Evolutionary conservation across 257 asterid species (phyloP), one percentile per base, ranked within the genome.

Genomic region (Sherardia arvensis): DNA sequence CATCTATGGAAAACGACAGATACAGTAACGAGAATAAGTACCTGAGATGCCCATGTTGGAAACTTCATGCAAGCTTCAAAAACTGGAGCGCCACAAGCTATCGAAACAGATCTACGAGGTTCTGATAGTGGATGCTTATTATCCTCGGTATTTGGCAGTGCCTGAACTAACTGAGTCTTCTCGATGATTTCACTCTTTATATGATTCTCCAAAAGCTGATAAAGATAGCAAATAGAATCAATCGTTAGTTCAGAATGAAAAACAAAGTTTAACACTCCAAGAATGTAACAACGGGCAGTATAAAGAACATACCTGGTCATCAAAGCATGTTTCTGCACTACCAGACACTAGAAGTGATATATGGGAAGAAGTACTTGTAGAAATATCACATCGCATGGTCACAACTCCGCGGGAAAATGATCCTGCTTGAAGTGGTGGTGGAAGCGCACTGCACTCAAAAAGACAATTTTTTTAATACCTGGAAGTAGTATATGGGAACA

Each of bases 31-130:
- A 66, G 63, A 59, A 54, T 64, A 40, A 60, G 64, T 58, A 93
- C 99, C 96, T 93, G 99, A 15, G 94, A 83, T 74, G 96, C 99
- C 97, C 99, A 93, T 14, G 87, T 65, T 0, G 99, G 99, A 75
- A 90, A 87, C 84, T 73, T 93, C 95, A 90, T 61, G 73, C 76
- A 71, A 78, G 87, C 87, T 84, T 93, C 97, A 47, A 85, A 93
- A n/a, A 87, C 96, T 10, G 84, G 71, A 57, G 97, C 93, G 33
- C 99, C 97, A 75, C 99, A 87, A 45, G 99, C 97, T 68, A 93
- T 80, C 12, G 97, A 84, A 70, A 80, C 83, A 32, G 99, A 93
- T 74, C 96, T 80, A 67, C 97, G 85, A 64, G 97, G 99, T 73
- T 83, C 92, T 38, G 87, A 80, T 12, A 78, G 68, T 61, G 82